phyloP scores from a whole-genome alignment of 768 basidiomycete genomes.

The Rhodosporidiobolus sp. region DNA sequence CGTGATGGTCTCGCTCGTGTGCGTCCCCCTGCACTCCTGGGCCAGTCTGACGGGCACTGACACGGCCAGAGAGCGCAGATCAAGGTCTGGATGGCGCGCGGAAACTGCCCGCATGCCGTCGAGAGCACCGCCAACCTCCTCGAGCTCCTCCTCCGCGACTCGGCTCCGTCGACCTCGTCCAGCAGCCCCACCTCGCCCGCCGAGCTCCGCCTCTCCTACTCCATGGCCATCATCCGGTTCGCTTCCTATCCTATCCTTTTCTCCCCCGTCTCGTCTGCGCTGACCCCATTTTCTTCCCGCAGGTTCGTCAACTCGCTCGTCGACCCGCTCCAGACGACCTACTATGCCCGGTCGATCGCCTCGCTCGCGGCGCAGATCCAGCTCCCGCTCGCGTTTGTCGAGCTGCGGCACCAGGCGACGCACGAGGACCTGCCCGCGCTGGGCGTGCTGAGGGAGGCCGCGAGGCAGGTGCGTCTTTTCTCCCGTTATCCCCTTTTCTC shows the following conservation, averaged over 20 bases:
- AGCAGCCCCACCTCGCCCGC: neutral
- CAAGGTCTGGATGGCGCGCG: conserved; percentile 38
- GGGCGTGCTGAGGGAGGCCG: conserved; percentile 66
- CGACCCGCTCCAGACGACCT: conserved; percentile 84
- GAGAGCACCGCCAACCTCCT: conserved; percentile 41
- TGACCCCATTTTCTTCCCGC: conserved; percentile 51
- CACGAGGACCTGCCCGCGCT: conserved; percentile 91
- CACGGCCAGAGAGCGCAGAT: conserved; percentile 4
- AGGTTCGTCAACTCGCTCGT: conserved; percentile 94
- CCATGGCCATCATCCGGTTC: conserved; percentile 43
- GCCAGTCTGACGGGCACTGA: no score
- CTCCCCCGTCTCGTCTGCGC: conserved; percentile 34
- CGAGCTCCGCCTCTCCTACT: conserved; percentile 38
- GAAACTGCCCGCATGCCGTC: conserved; percentile 42
- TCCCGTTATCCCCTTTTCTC: conserved; percentile 19
- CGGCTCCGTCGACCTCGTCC: conserved; percentile 6
- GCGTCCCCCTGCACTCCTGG: neutral
- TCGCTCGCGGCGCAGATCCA: conserved; percentile 81
- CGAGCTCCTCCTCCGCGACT: conserved; percentile 36
- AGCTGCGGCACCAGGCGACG: conserved; percentile 88
- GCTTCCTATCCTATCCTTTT: conserved; percentile 59
- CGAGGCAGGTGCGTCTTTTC: conserved; percentile 59
- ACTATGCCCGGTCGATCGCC: conserved; percentile 84
- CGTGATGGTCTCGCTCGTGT: conserved; percentile 56
- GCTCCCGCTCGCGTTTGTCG: conserved; percentile 83